A percentile compares a stretch with the other conserved stretches of the same genome.
These are phyloP conservation scores for Aspergillus cavernicola DNA, from an alignment of 495 filamentous ascomycete species.

Conservation along the genomic window DNA sequence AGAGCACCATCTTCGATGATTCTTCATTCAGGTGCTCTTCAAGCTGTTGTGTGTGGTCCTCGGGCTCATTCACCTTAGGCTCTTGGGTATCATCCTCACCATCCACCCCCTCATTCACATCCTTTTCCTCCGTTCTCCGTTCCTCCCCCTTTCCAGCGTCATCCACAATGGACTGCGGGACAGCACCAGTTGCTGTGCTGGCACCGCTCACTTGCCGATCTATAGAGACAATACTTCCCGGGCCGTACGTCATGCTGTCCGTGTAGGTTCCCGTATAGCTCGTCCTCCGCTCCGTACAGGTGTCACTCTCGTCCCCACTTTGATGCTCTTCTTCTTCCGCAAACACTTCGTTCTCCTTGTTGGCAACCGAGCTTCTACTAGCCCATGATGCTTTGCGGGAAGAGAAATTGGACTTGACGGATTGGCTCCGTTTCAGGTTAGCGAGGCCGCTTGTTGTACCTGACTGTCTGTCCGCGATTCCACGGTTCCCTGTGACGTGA, in stretches of 20 bases:
- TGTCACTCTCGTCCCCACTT: conserved; percentile 44
- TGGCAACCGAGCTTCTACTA: conserved; percentile 43
- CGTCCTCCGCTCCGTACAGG: conserved; percentile 49
- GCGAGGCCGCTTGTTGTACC: conserved; percentile 43
- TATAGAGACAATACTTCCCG: conserved; percentile 46
- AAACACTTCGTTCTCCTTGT: conserved; percentile 62
- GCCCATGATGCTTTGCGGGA: conserved; percentile 75
- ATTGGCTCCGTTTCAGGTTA: conserved; percentile 64
- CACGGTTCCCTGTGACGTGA: conserved; percentile 77
- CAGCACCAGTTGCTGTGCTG: conserved; percentile 35
- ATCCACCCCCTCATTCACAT: conserved; percentile 2
- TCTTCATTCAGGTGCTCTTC: conserved; percentile 28
- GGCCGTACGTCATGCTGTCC: conserved; percentile 47
- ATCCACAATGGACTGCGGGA: conserved; percentile 13
- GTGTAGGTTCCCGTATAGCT: conserved; percentile 49
- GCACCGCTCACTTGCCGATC: conserved; percentile 43
- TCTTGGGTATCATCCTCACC: conserved; percentile 19
- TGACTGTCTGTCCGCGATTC: conserved; percentile 52
- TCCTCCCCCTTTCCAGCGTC: conserved; percentile 17
- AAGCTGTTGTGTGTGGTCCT: conserved; percentile 10
- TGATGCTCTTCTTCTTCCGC: conserved; percentile 50
- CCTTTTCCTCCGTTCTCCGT: conserved; percentile 1
- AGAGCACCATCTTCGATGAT: conserved; percentile 34
- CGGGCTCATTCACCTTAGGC: conserved; percentile 14
- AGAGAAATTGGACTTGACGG: conserved; percentile 60